These are phyloP conservation scores for Claviceps arundinis DNA, from an alignment of 2,329 filamentous ascomycete species.

Conservation along the genomic window DNA sequence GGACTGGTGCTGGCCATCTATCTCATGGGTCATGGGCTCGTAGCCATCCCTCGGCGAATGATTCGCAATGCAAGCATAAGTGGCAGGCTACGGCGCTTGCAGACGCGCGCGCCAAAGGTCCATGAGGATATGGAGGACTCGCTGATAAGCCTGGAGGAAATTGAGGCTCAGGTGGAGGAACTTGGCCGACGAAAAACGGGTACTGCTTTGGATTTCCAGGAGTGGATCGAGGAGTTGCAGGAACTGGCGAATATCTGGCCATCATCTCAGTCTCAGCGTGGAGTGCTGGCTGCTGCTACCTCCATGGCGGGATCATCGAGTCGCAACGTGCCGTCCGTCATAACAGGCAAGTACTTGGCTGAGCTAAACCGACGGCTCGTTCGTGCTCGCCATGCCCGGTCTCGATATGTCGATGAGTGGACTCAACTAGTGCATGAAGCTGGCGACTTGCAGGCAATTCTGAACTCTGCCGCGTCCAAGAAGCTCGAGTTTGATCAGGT, in stretches of 20 bases:
- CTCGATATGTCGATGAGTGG: slow-evolving; percentile 79
- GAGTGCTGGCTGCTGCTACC: slow-evolving; percentile 20
- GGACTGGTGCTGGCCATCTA: slow-evolving; percentile 86
- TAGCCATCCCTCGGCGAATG: slow-evolving; percentile 73
- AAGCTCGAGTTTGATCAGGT: slow-evolving; percentile 60
- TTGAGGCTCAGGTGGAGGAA: slow-evolving; percentile 70
- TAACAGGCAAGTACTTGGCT: slow-evolving; percentile 87
- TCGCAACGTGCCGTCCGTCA: slow-evolving; percentile 57
- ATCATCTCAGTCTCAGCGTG: slow-evolving; percentile 38
- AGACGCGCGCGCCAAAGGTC: slow-evolving; percentile 64
- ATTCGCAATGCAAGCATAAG: slow-evolving; percentile 69
- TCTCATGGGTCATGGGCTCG: slow-evolving; percentile 92
- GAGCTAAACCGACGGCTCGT: slow-evolving; percentile 74
- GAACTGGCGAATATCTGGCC: slow-evolving; percentile 59
- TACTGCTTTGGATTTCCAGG: slow-evolving; percentile 60
- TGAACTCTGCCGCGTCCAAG: slow-evolving; percentile 72
- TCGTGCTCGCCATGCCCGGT: slow-evolving; percentile 69
- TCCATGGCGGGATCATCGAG: slow-evolving; percentile 24
- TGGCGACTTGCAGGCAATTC: slow-evolving; percentile 60
- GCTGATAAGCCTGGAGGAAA: slow-evolving; percentile 61
- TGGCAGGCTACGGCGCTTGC: slow-evolving; percentile 58
- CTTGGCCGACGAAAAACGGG: slow-evolving; percentile 70
- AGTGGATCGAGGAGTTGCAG: slow-evolving; percentile 91
- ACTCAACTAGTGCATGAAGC: slow-evolving; percentile 63
- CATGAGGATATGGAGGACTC: slow-evolving; percentile 85